Evolutionary conservation across 2,329 filamentous ascomycete genomes (phyloP), one percentile per base, ranked within the genome.

Genomic region (Fusarium bactridioides): DNA sequence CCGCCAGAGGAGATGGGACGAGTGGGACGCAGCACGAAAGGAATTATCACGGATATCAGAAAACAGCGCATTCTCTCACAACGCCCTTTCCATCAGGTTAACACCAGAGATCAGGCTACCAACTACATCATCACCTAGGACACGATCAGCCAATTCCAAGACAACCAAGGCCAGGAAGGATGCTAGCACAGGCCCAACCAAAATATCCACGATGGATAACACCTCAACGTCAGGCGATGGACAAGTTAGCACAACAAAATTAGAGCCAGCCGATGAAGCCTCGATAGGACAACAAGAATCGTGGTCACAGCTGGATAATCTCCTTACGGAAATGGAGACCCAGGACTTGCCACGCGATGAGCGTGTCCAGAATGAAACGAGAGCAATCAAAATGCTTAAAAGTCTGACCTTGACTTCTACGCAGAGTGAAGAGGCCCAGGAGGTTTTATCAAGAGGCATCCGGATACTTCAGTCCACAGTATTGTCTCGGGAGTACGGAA

Each of bases 1-100:
- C 15, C 73, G 61, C 23, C 73, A 69, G 44, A 67, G 50, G 48
- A 74, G 44, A 59, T 77, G 76, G 76, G 71, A 74, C 31, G 76
- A 77, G 40, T 77, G 76, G 76, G 75, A 77, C 51, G 48, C 62
- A 33, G 71, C 75, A 40, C 65, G 76, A 60, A 77, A 68, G 57
- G 71, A 77, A 55, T 58, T 77, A 12, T 74, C 73, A 23, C 69
- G 67, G 16, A 66, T 77, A n/a, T 76, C 69, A 7, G 60, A 68
- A 27, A 59, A 47, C 10, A 67, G 43, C 7, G 51, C 61, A 7
- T 76, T 74, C 23, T 45, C 69, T n/a, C 60, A 75, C 19, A 69
- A 67, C 19, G 58, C 69, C 7, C 54, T 75, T 31, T 67, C 74
- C 13, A 56, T 74, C 10, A 68, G 62, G 13, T 45, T 77, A 12